Evolutionary conservation across 164 flowering plant species (phyloP).

Genomic region (Santalum album): DNA sequence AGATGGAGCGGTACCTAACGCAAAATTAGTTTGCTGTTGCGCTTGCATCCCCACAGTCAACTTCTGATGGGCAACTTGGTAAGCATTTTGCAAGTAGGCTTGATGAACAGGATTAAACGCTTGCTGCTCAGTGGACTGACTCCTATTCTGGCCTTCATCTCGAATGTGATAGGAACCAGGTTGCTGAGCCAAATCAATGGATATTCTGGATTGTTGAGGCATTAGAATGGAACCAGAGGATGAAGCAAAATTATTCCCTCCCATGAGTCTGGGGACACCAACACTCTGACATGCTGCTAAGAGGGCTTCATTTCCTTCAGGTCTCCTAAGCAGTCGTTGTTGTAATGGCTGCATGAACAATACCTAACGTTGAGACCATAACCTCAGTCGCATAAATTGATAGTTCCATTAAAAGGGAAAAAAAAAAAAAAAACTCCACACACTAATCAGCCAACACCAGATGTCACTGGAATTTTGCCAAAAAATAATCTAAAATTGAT

Average conservation of each 20-base stretch:
- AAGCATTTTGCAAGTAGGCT: slow-evolving; percentile 69
- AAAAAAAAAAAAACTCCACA: too few species aligned
- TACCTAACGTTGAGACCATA: too few species aligned
- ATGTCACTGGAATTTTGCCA: too few species aligned
- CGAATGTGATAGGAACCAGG: slow-evolving; percentile 28
- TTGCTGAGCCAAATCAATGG: slow-evolving; percentile 44
- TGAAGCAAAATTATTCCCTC: slow-evolving; percentile 45
- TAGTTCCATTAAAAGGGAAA: too few species aligned
- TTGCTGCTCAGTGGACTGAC: slow-evolving; percentile 34
- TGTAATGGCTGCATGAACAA: slow-evolving; percentile 39
- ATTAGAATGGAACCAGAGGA: slow-evolving; percentile 47
- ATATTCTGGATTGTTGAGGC: slow-evolving; percentile 56
- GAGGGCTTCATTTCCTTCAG: slow-evolving; percentile 73
- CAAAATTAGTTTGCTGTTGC: slow-evolving; percentile 62
- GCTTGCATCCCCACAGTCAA: slow-evolving; percentile 43
- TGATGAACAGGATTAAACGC: slow-evolving; percentile 53
- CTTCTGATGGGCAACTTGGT: slow-evolving; percentile 72
- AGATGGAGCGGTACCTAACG: slow-evolving; percentile 40
- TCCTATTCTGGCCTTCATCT: slow-evolving; percentile 55
- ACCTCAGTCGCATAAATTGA: too few species aligned
- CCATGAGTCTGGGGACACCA: slow-evolving; percentile 49
- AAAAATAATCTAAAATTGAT: too few species aligned
- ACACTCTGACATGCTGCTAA: slow-evolving; percentile 61
- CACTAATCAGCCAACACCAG: background rate
- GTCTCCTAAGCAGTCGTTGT: slow-evolving; percentile 62